A percentile compares a stretch with the other conserved stretches of the same genome.
phyloP scores from a whole-genome alignment of 371 early-diverging fungal genomes.

The Amoeboradix gromovi region DNA sequence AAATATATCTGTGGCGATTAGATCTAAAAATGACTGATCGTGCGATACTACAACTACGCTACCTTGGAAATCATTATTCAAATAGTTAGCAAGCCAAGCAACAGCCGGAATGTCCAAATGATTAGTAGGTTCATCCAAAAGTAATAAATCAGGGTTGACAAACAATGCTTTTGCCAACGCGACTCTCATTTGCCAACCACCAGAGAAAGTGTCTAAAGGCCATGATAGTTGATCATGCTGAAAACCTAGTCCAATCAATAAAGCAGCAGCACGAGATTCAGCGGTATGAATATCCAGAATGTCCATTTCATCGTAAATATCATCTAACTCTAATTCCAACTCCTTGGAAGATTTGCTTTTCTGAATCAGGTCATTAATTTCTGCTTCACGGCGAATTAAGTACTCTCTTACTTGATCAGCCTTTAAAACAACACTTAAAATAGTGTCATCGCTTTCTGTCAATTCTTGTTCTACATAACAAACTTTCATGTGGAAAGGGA shows the following conservation, averaged over 20 bases:
- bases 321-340: slow-evolving; percentile 31
- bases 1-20: slow-evolving; percentile 33
- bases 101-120: slow-evolving; percentile 57
- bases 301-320: slow-evolving; percentile 79
- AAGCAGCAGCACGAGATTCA: slow-evolving; percentile 62
- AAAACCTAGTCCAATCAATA: slow-evolving; percentile 87
- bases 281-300: slow-evolving; percentile 66
- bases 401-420: slow-evolving; percentile 40
- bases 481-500: slow-evolving; percentile 39
- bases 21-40: slow-evolving; percentile 40
- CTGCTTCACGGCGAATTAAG: too few species aligned
- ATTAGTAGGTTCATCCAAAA: slow-evolving; percentile 93
- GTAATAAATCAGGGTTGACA: slow-evolving; percentile 69
- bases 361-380: too few species aligned
- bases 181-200: slow-evolving; percentile 96
- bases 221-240: slow-evolving; percentile 43
- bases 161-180: slow-evolving; percentile 87
- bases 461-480: slow-evolving; percentile 46
- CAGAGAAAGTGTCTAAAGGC: slow-evolving; percentile 78
- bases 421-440: slow-evolving; percentile 28
- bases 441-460: slow-evolving; percentile 17
- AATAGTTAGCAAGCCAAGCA: slow-evolving; percentile 40
- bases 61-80: slow-evolving; percentile 19
- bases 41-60: slow-evolving; percentile 46
- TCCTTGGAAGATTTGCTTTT: slow-evolving; percentile 5